Percentiles rank a stretch among this genome's conserved stretches.
Conservation (phyloP, 805 yeast genomes). For the Hanseniaspora vineae region DNA sequence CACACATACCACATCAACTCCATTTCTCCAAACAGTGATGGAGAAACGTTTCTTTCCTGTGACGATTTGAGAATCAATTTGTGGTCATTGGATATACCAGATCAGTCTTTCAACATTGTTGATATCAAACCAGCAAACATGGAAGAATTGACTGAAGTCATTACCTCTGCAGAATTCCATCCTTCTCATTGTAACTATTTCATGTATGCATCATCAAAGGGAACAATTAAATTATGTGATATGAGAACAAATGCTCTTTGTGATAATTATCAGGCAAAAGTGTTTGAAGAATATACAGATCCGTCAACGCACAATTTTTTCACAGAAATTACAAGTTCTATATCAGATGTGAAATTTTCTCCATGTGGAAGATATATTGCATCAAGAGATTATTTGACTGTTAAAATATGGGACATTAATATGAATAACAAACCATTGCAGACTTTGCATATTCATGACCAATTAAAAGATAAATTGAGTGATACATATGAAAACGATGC, state of each 20-base stretch:
- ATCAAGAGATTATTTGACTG: conserved; percentile 94
- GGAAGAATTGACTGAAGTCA: conserved; percentile 98
- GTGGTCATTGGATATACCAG: conserved; percentile 91
- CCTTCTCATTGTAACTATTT: conserved; percentile 85
- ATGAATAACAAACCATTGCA: conserved; percentile 94
- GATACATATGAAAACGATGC: conserved; percentile 98
- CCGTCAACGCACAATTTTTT: conserved; percentile 89
- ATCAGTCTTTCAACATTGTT: conserved; percentile 91
- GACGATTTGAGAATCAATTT: conserved; percentile 92
- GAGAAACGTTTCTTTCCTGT: conserved; percentile 83
- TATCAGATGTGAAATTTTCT: conserved; percentile 86
- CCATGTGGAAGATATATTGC: conserved; percentile 89
- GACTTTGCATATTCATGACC: conserved; percentile 92
- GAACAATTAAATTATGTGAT: conserved; percentile 88
- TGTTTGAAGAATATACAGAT: conserved; percentile 87
- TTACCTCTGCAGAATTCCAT: conserved; percentile 93
- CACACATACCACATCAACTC: conserved; percentile 98
- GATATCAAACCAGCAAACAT: conserved; percentile 96
- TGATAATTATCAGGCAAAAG: conserved; percentile 64
- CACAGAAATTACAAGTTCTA: conserved; percentile 91
- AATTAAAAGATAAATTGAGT: conserved; percentile 81
- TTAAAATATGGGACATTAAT: conserved; percentile 94
- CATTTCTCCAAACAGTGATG: conserved; percentile 86
- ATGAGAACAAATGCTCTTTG: conserved; percentile 94
- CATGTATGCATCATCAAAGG: conserved; percentile 92